phyloP scores from a whole-genome alignment of 306 rosid species.

The Quercus cerris region DNA sequence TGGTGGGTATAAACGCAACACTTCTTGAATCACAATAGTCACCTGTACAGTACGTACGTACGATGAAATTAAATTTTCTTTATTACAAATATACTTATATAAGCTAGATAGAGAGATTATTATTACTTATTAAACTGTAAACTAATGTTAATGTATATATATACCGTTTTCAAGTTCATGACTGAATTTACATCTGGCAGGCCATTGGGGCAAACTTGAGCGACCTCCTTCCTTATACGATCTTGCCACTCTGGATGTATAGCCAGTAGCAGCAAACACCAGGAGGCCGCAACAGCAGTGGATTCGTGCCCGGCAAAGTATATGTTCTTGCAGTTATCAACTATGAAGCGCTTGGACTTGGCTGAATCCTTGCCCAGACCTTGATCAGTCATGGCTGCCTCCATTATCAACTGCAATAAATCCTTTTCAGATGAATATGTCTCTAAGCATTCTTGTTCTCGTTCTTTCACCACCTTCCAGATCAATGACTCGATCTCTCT shows the following conservation, averaged over 20 bases:
- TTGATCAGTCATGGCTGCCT: slow-evolving; percentile 54
- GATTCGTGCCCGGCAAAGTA: slow-evolving; percentile 97
- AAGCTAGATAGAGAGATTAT: no score
- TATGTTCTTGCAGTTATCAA: slow-evolving; percentile 88
- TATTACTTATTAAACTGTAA: no score
- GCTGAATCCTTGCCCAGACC: slow-evolving; percentile 47
- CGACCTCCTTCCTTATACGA: slow-evolving; percentile 56
- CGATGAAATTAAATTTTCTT: no score
- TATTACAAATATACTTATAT: no score
- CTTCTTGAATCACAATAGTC: slow-evolving; percentile 80
- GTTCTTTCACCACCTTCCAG: slow-evolving; percentile 71
- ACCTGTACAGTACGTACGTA: slow-evolving; percentile 25
- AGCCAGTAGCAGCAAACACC: slow-evolving; percentile 90
- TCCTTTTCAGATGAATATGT: slow-evolving; percentile 47
- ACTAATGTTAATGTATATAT: background rate
- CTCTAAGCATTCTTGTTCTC: slow-evolving; percentile 37
- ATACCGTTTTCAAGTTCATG: slow-evolving; percentile 63
- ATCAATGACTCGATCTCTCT: slow-evolving; percentile 73
- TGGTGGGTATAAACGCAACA: slow-evolving; percentile 78
- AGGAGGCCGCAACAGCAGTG: slow-evolving; percentile 74
- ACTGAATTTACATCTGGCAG: slow-evolving; percentile 42
- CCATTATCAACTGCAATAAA: slow-evolving; percentile 66
- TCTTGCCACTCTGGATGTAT: slow-evolving; percentile 78
- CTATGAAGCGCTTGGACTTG: slow-evolving; percentile 68
- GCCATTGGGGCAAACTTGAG: slow-evolving; percentile 61